Percentiles rank a stretch among this genome's conserved stretches.
Conservation (phyloP, 208 protist genomes). For the Histomonas meleagridis region DNA sequence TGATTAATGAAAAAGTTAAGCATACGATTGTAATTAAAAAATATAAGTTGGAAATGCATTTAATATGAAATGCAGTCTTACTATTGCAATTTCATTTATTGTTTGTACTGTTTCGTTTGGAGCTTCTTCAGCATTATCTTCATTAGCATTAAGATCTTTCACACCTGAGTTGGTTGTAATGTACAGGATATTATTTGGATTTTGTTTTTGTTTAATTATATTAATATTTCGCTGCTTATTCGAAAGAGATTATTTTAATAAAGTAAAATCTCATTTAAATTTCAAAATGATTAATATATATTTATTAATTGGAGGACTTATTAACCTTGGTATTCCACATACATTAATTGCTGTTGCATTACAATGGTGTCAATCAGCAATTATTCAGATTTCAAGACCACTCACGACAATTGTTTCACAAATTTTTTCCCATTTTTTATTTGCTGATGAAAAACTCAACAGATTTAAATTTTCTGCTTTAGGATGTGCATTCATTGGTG, state of each 20-base stretch:
- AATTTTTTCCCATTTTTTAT: not conserved
- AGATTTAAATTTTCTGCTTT: not conserved
- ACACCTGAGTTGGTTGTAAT: not conserved
- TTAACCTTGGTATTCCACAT: not conserved
- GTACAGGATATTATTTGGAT: not conserved
- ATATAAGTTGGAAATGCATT: too few species aligned
- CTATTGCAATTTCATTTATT: not conserved
- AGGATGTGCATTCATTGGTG: not conserved
- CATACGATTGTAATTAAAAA: too few species aligned
- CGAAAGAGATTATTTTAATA: not conserved
- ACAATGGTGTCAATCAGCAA: not conserved
- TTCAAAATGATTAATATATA: too few species aligned
- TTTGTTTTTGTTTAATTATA: not conserved
- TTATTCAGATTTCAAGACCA: not conserved
- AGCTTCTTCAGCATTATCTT: not conserved
- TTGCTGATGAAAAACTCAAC: not conserved
- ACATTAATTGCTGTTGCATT: not conserved
- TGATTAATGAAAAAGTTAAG: too few species aligned
- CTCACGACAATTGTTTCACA: not conserved
- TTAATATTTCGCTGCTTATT: not conserved
- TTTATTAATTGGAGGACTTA: not conserved
- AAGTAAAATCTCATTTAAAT: not conserved
- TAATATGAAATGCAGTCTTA: not conserved
- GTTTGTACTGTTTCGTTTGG: not conserved
- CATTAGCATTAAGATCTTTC: not conserved